Base-by-base conservation (phyloP, 768 basidiomycete species). In the Russula lepida region DNA sequence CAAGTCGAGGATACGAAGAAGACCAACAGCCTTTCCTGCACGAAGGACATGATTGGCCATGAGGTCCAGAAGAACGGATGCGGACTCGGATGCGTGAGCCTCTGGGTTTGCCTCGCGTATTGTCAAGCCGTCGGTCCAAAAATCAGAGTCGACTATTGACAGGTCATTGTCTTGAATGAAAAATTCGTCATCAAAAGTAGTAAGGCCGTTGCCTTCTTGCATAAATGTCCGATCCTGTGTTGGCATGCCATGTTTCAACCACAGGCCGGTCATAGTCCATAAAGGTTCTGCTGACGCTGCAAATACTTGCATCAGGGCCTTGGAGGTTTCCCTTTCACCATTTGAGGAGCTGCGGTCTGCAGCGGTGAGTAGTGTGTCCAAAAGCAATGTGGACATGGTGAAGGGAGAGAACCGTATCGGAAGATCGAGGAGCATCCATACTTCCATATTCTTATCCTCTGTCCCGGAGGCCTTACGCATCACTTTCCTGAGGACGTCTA, bases 161-260 rank as follows among this genome's bases (percentile, higher is more conserved):
- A 88, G 74, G 21, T 83, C 84, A 67, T 81, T 89, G 62, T 81
- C 80, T 68, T 88, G 86, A 49, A 93, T 82, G 71, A 92, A 92
- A 72, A 91, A 91, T 67, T 93, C 90, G 12, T 85, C 84, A 21
- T 86, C 84, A 1, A 86, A 74, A 46, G 63, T 55, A 56, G 49
- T 67, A 39, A 50, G 60, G 19, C 65, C 65, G 27, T 63, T 30
- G 27, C 23, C 23, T 50, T 28, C 47, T 35, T 59, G 52, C 35
- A 43, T 17, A n/a, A 50, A 39, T 32, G 60, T 23, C 41, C 59
- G 52, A 21, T 72, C 67, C 33, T 69, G 69, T 21, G 74, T 68
- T 4, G 83, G 83, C 84, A 88, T 88, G 0, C 90, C 90, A 65
- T 86, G 78, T 50, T 76, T 78, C 55, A 92, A 71, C 91, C 90